Evolutionary conservation across 179 eudicot genomes (phyloP), one percentile per base, ranked within the genome.

Genomic region (Heliamphora pulchella): DNA sequence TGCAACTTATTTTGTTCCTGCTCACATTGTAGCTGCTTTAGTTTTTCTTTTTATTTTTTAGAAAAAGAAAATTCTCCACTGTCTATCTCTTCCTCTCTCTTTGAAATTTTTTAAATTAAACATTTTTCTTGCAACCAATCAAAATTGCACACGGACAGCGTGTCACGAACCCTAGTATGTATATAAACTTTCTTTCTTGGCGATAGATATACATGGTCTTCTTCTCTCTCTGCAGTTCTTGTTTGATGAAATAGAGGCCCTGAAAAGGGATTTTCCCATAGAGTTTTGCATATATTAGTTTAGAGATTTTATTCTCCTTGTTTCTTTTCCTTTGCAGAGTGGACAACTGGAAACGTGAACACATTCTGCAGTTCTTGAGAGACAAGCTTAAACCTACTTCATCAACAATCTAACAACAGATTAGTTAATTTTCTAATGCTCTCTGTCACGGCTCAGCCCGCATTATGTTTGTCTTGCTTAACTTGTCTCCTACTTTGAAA

Each of bases 261-360:
- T 39, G 20, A 77, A 18, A 48, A 43, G 17, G 71, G 22, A 57
- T 74, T 57, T 39, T 44, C 47, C 15, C 1, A 6, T 14, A 74
- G 46, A 57, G 71, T 31, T 31, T 31, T 31, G 31, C 31, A 31
- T 31, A 31, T 14, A 13, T 77, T 14, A 11, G 46, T 77, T 64
- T 50, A 8, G 5, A 54, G 39, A n/a, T 50, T n/a, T 74, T 7
- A 43, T 58, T 62, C 1, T 75, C 3, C 2, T 39, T 14, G 2
- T 44, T 75, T 69, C 15, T 55, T 55, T 71, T 71, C 46, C 59
- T 18, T 55, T 86, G 84, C 90, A 94, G 98, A 82, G 84, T 94
- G 55, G 98, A 94, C 89, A 94, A 94, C 91, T 94, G 98, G 98
- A 94, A 94, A 83, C 95, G 97, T 13, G 98, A 94, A 80, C 97